phyloP scores from a whole-genome alignment of 1,139 yeast genomes.

The Pichia sp. region DNA sequence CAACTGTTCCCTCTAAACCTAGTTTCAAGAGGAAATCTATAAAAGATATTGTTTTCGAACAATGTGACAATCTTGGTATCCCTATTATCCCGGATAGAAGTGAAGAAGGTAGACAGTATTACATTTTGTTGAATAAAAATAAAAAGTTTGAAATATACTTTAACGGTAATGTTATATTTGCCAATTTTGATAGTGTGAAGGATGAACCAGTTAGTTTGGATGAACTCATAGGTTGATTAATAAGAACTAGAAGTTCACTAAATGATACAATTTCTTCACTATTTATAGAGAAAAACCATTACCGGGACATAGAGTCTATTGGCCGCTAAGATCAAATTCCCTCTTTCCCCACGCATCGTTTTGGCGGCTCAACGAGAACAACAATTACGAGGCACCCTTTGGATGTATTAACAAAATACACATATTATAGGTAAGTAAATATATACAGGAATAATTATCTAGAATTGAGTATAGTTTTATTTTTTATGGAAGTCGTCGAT shows the following conservation, averaged over 20 bases:
- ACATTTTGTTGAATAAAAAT: not conserved
- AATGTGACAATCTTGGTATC: conserved; percentile 3
- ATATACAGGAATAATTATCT: no score
- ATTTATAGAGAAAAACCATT: no score
- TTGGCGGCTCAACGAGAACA: no score
- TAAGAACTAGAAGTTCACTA: no score
- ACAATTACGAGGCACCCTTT: no score
- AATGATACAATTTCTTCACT: no score
- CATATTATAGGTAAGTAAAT: no score
- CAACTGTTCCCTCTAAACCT: not conserved
- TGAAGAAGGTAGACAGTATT: conserved; percentile 3
- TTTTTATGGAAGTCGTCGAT: conserved; percentile 17
- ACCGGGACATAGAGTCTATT: no score
- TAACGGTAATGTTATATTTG: conserved; percentile 18
- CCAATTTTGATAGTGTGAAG: conserved; percentile 7
- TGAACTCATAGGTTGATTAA: conserved; percentile 14
- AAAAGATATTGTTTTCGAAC: conserved; percentile 9
- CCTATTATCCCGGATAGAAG: conserved; percentile 6
- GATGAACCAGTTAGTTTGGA: conserved; percentile 28
- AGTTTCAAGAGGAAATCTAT: not conserved
- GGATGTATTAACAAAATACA: no score
- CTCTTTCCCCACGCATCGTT: no score
- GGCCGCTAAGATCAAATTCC: no score
- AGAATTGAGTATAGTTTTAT: no score
- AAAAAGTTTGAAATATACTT: not conserved